Base-by-base conservation (phyloP, 257 asterid species). In the Solanum neorickii region DNA sequence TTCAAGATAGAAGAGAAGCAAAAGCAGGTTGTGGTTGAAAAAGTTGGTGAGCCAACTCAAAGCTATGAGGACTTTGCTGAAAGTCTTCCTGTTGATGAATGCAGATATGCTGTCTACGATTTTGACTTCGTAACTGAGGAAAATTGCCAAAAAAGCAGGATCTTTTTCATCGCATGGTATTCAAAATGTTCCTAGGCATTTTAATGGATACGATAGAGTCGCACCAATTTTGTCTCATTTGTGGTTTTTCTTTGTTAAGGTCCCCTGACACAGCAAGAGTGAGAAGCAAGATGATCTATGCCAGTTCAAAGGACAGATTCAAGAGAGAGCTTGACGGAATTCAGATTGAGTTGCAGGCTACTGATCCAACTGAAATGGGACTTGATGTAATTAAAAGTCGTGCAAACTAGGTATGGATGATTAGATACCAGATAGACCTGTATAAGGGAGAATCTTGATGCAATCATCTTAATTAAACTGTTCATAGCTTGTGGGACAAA, bases 311-410 rank as follows among this genome's bases (percentile, higher is more conserved):
- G 44, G 93, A 92, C 80, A 88, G 91, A 70, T 91, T 91, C 86
- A 92, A 92, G 90, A 92, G 92, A 90, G 92, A 91, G 87, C 89
- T 92, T 2, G 93, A 92, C 56, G 93, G 92, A 20, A 90, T 93
- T 84, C 95, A 93, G 88, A 89, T 93, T 59, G 96, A 93, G 85
- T 86, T 93, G 69, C 95, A 93, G 87, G 94, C 94, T 10, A 94
- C 95, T 1, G 95, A 94, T 90, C 94, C 95, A 41, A 93, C 94
- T 86, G 95, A 94, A 90, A 93, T 93, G 95, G 95, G 90, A 7
- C 91, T 94, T 39, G 97, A 93, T 86, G 95, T 93, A 37, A 92
- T 94, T 56, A 88, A 91, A 92, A 92, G 94, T 13, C 94, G 94
- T 5, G 95, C 91, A 46, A 85, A 31, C 91, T 92, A 89, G 88